Evolutionary conservation across 768 basidiomycete species (phyloP), one percentile per base, ranked within the genome.

Genomic region (Auricularia auricula-judae): DNA sequence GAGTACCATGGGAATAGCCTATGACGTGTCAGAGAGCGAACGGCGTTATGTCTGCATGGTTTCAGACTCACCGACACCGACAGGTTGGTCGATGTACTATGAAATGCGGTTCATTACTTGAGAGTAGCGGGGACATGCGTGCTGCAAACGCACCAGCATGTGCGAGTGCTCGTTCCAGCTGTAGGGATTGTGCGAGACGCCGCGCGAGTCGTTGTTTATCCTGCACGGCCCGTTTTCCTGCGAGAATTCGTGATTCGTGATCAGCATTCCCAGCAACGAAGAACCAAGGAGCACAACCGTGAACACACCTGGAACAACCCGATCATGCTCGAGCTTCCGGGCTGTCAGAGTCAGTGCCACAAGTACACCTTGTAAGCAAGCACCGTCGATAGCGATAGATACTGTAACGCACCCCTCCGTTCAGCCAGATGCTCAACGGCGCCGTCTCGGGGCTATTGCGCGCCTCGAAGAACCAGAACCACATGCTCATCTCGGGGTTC

Each of bases 381-480:
- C 29, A 21, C 14, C 18, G 42, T 29, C 29, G 54, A 42, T 61
- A 43, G 2, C 35, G 18, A 23, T 63, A 8, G 16, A 42, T 10
- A 60, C 21, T 35, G 23, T 23, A 4, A 68, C 75, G 67, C 63
- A 78, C 16, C 21, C 36, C 76, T 35, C 85, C 86, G 71, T 87
- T 86, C 66, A 87, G 82, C 86, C 86, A 87, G 8, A 86, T 75
- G 23, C 82, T 77, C 18, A 88, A 77, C n/a, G 86, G 85, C 0
- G 85, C 85, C 0, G 78, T 84, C 29, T 79, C 79, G 0, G 85
- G 79, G 68, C 84, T 82, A 33, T 82, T 81, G n/a, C 86, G 81
- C 0, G 86, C 79, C 12, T 76, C 85, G 67, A 87, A 87, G 75
- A 83, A 87, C 84, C 84, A 86, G 75, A 86, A 87, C 84, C 83